Evolutionary conservation across 169 alveolate species (phyloP).

Genomic region (Plasmodium knowlesi): DNA sequence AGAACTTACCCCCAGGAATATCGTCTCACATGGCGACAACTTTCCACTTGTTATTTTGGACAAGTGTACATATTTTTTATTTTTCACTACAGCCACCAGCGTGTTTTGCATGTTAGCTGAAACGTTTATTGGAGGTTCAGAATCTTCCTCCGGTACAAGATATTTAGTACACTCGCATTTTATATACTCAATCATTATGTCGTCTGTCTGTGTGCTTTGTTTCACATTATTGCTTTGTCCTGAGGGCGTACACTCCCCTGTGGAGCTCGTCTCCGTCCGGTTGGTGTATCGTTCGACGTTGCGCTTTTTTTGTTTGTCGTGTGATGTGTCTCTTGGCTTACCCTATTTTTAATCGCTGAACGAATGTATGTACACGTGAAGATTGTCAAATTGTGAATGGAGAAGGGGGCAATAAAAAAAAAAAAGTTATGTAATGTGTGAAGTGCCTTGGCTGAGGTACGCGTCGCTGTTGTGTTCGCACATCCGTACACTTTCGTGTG

Average conservation of each 20-base stretch:
- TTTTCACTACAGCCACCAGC: conserved; percentile 34
- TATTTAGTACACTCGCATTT: conserved; percentile 50
- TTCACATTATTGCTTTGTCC: background rate
- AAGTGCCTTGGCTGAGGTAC: background rate
- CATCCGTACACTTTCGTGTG: background rate
- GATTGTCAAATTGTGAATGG: background rate
- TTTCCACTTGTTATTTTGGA: conserved; percentile 21
- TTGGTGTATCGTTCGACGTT: background rate
- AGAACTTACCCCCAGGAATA: conserved; percentile 49
- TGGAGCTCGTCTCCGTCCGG: background rate
- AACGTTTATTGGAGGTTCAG: conserved; percentile 23
- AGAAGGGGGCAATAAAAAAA: background rate
- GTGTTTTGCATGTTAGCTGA: conserved; percentile 28
- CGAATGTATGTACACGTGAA: background rate
- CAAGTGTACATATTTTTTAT: conserved; percentile 25
- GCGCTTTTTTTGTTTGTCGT: background rate
- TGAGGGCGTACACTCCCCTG: background rate
- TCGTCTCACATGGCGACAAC: conserved; percentile 13
- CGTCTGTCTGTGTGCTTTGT: background rate
- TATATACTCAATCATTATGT: conserved; percentile 40
- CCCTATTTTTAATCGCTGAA: background rate
- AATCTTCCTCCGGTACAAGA: conserved; percentile 42
- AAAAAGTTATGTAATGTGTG: background rate
- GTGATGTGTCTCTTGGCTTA: background rate
- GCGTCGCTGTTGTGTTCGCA: background rate